A percentile compares a stretch with the other conserved stretches of the same genome.
Evolutionary conservation across 768 basidiomycete genomes (phyloP).

Genomic region (Lactarius pseudohatsudake): DNA sequence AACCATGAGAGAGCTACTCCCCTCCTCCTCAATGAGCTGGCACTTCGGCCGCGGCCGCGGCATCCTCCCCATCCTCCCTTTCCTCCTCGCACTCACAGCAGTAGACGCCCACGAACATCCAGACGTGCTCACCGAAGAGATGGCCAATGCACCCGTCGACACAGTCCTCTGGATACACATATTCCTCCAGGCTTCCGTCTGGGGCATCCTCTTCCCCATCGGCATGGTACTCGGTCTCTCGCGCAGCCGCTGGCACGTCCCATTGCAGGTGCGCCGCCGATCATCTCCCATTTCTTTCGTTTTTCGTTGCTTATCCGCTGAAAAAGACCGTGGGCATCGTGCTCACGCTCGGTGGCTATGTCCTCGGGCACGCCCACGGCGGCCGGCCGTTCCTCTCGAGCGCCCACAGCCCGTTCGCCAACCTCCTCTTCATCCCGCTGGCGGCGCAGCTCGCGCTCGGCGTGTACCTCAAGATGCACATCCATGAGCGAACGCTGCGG

Average conservation of each 20-base stretch:
- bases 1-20: not conserved
- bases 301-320: not conserved
- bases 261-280: slow-evolving; percentile 61
- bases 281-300: not conserved
- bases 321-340: slow-evolving; percentile 61
- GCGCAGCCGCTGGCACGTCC: slow-evolving; percentile 90
- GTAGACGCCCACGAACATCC: slow-evolving; percentile 61
- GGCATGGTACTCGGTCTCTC: slow-evolving; percentile 77
- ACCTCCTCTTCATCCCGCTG: slow-evolving; percentile 64
- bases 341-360: slow-evolving; percentile 68
- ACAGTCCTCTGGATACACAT: slow-evolving; percentile 83
- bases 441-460: slow-evolving; percentile 67
- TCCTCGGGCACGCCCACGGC: slow-evolving; percentile 84
- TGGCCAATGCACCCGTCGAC: slow-evolving; percentile 67
- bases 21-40: not conserved
- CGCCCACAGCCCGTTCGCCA: slow-evolving; percentile 69
- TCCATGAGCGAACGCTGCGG: slow-evolving; percentile 72
- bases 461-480: slow-evolving; percentile 89
- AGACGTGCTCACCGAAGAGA: slow-evolving; percentile 62
- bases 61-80: not conserved
- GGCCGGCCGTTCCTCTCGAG: slow-evolving; percentile 76
- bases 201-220: slow-evolving; percentile 85
- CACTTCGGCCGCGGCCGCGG: not conserved
- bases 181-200: slow-evolving; percentile 68
- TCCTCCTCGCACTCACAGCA: slow-evolving; percentile 22